Conservation (phyloP, 1,284 basidiomycete species). For the Rhodotorula sp. region DNA sequence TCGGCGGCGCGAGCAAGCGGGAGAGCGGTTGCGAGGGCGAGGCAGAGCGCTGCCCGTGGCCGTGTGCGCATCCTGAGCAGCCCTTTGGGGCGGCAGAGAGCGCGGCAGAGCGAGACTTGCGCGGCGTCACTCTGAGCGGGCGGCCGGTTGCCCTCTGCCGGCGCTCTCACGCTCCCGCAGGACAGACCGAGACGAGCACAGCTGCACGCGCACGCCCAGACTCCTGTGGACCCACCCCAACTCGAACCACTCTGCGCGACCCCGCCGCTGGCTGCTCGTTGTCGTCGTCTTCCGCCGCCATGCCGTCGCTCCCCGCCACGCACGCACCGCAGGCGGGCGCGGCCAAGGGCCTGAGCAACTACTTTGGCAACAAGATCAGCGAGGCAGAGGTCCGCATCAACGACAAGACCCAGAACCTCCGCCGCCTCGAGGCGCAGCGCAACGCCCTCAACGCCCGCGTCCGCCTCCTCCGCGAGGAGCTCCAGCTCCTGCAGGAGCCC, state of each 20-base stretch:
- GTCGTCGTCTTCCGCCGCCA: neutral
- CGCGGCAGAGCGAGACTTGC: too few species aligned
- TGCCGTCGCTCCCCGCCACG: conserved; percentile 24
- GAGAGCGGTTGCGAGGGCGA: neutral
- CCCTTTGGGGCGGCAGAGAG: too few species aligned
- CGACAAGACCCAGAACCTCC: conserved; percentile 92
- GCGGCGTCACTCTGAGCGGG: too few species aligned
- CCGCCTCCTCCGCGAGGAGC: conserved; percentile 83
- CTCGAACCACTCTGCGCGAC: neutral
- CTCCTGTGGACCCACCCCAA: neutral
- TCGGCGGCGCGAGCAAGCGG: neutral
- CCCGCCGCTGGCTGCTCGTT: neutral
- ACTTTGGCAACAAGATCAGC: conserved; percentile 96
- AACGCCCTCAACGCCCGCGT: conserved; percentile 96
- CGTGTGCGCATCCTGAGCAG: neutral
- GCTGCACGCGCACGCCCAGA: neutral
- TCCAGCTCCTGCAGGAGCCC: conserved; percentile 92
- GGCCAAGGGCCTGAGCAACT: conserved; percentile 51
- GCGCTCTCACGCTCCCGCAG: neutral
- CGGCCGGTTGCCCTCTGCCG: too few species aligned
- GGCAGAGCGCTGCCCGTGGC: neutral
- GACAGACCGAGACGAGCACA: neutral
- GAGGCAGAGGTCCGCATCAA: conserved; percentile 88
- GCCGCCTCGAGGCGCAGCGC: conserved; percentile 92
- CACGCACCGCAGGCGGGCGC: neutral